Evolutionary conservation across 2,329 filamentous ascomycete species (phyloP), one percentile per base, ranked within the genome.

Genomic region (Teratosphaeria pseudoeucalypti): DNA sequence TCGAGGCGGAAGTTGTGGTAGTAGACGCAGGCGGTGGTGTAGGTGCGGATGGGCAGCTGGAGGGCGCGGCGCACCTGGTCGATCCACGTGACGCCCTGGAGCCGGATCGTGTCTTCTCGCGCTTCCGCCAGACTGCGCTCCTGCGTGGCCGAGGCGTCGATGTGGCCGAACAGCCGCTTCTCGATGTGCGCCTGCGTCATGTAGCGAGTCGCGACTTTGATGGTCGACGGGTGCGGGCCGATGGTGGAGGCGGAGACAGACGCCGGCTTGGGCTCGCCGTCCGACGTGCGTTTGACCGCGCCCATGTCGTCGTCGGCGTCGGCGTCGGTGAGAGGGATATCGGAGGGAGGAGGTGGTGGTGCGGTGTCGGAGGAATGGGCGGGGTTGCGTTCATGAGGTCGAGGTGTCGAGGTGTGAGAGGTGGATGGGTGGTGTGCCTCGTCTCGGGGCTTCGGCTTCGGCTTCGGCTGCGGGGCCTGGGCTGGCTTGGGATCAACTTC

Each of bases 1-100:
- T 87, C 84, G 57, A 97, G 81, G 34, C 92, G 86, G 72, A 96
- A 96, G 66, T 91, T 91, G 78, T 97, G 92, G 71, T 92, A 99
- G 73, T 96, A 96, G 16, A 89, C 86, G 63, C 88, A 90, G 0
- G 94, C 94, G 0, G 92, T 95, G 67, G 92, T 89, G 74, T 90
- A 96, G 0, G 94, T 97, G 61, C 89, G 87, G 27, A 96, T 85
- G 1, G 94, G 94, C 87, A 99, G 76, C 66, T 89, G 87, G 56
- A 99, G 79, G 26, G 84, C 83, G 67, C 86, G 85, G 55, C 92
- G 83, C 52, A 95, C 88, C 62, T 85, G 88, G 70, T 96, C 90
- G 63, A 99, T 92, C 80, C 92, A 88, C 61, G 90, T 84, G 10
- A 96, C 87, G 19, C 92, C 94, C 69, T 94, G 90, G 53, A 97